These are phyloP conservation scores for Pleurotus pulmonarius DNA, from an alignment of 768 basidiomycete species.

Conservation along the genomic window DNA sequence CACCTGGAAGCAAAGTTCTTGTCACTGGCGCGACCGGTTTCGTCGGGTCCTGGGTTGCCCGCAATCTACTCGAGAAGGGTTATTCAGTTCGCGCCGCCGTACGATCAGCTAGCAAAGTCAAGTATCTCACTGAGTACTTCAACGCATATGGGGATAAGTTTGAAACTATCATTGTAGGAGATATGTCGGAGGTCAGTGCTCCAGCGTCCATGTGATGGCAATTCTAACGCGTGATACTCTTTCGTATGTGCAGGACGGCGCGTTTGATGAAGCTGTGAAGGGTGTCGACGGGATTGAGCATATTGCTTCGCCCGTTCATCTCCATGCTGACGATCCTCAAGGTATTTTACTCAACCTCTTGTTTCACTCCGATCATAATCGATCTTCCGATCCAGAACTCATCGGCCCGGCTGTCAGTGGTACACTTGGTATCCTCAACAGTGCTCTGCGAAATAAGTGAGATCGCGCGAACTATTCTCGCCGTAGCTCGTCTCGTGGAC, in stretches of 20 bases:
- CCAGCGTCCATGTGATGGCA: background rate
- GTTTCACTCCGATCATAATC: background rate
- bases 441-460: conserved; percentile 52
- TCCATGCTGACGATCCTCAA: conserved; percentile 40
- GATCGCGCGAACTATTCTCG: conserved; percentile 1
- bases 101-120: conserved; percentile 56
- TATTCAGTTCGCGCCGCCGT: conserved; percentile 67
- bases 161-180: conserved; percentile 63
- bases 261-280: conserved; percentile 78
- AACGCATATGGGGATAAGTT: conserved; percentile 51
- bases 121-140: conserved; percentile 53
- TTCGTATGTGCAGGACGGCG: conserved; percentile 43
- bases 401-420: conserved; percentile 72
- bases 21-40: conserved; percentile 61
- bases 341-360: conserved; percentile 13
- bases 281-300: conserved; percentile 72
- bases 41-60: conserved; percentile 57
- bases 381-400: conserved; percentile 39
- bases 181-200: conserved; percentile 43
- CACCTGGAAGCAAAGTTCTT: conserved; percentile 33
- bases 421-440: conserved; percentile 59
- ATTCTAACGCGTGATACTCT: background rate
- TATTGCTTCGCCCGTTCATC: conserved; percentile 60
- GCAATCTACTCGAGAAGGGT: conserved; percentile 53
- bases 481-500: background rate